Percentiles rank a stretch among this genome's conserved stretches.
These are phyloP conservation scores for Lachnellula occidentalis DNA, from an alignment of 2,329 filamentous ascomycete species.

Conservation along the genomic window DNA sequence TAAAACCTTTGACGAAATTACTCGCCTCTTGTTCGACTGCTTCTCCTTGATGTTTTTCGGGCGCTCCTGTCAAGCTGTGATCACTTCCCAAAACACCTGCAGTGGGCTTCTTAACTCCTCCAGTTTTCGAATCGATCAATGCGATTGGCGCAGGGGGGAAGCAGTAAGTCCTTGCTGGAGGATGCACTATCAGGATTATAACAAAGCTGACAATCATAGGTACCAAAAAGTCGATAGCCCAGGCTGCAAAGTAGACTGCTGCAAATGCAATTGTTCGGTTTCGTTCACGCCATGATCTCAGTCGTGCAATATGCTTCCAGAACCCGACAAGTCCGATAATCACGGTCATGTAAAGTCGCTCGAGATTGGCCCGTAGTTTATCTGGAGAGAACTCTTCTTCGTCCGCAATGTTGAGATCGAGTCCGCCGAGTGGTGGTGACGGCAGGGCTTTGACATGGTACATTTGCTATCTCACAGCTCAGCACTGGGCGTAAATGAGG, in stretches of 20 bases:
- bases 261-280: constrained; percentile 15
- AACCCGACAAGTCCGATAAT: constrained; percentile 12
- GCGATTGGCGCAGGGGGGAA: constrained; percentile 18
- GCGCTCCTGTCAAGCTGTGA: constrained; percentile 18
- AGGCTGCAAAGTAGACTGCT: constrained; percentile 15
- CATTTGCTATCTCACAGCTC: constrained; percentile 14
- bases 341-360: constrained; percentile 16
- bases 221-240: constrained; percentile 15
- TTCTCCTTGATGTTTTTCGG: constrained; percentile 19
- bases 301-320: constrained; percentile 17
- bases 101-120: constrained; percentile 14
- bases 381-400: constrained; percentile 16
- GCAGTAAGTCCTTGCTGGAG: constrained; percentile 4
- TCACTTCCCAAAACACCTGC: constrained; percentile 17
- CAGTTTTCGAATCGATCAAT: constrained; percentile 16
- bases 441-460: constrained; percentile 20
- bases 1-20: constrained; percentile 16
- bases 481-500: background rate
- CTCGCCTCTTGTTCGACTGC: constrained; percentile 20
- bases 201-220: constrained; percentile 16
- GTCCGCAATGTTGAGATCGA: constrained; percentile 16
- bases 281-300: constrained; percentile 20
- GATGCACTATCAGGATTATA: constrained; percentile 13
- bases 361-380: constrained; percentile 16
- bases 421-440: constrained; percentile 13